Base-by-base conservation (phyloP, 768 basidiomycete genomes). In the Tulasnella sp. region DNA sequence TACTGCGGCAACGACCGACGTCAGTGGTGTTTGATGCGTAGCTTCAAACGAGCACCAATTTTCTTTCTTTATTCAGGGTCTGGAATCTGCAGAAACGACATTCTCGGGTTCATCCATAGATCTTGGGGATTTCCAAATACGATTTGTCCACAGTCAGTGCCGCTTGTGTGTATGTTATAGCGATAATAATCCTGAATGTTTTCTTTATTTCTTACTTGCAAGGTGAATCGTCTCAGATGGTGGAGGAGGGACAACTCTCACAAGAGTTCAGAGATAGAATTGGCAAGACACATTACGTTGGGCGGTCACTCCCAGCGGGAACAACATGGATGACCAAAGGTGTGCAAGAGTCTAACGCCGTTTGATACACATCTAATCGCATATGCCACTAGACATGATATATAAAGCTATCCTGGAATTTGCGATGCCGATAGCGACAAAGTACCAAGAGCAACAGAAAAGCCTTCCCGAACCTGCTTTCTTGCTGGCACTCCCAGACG, bases 241-340 rank as follows among this genome's bases (percentile, higher is more conserved):
- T 85, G 19, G 77, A 73, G 10, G 66, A 68, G 0, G 92, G 87
- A 1, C 70, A 73, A 19, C 79, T 83, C 66, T 74, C 78, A 0
- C 70, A 79, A 43, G 72, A 68, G 2, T 92, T 92, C 67, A 66
- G 72, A 42, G 69, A 81, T 15, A 77, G 79, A 24, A 72, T 84
- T 31, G 87, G 83, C 29, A 86, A 80, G 70, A 84, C 87, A 0
- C 81, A 84, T 54, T 85, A 78, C 65, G 60, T 81, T 0, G 90
- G 89, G 2, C 75, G 79, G 25, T 77, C 78, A 17, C 72, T 85
- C 11, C 73, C 78, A 5, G 68, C 78, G 3, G 86, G 83, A 12
- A 74, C 78, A 21, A 72, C 90, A n/a, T 94, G 92, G 92, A 76
- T 82, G 72, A 89, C 88, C 2, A 87, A 85, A 75, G 85, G 91